Evolutionary conservation across 352 stramenopile species (phyloP), one percentile per base, ranked within the genome.

Genomic region (Phytopythium kandeliae): DNA sequence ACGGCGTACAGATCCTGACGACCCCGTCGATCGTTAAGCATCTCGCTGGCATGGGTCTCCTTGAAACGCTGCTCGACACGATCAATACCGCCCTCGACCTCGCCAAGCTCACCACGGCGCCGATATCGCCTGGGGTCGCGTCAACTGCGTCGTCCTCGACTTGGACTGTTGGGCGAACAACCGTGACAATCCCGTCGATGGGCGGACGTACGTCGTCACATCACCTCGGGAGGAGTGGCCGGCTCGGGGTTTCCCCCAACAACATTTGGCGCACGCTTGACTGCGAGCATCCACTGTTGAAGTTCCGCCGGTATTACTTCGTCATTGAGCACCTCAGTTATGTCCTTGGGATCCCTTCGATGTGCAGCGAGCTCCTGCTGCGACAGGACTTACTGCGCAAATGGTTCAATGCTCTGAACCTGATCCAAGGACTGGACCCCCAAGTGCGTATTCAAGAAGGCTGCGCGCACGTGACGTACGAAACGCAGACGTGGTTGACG

Each of bases 271-370:
- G 74, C 22, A 79, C 71, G 31, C 69, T 98, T 28, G 92, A 98
- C 67, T 97, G 87, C 21, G 74, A 94, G 49, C 95, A 96, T 37
- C 71, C 75, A 33, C 64, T 92, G n/a, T 85, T 97, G 26, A 93
- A 94, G 58, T 96, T 97, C 52, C 97, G 96, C 54, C 78, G 95
- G 17, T 90, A 97, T 49, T 82, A 91, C 25, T 96, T 94, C 64
- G 66, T 97, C 36, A 69, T 98, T 26, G 79, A 97, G 49, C 89
- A 98, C 60, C 89, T 98, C 42, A 89, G 96, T 34, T 98, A 98
- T 62, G 90, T 98, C n/a, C 85, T 97, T 55, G 91, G 97, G 43
- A 97, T 96, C 38, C 82, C 90, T 25, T 62, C 69, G 0, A 85
- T 92, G 63, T 74, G 70, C 15, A 86, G 67, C 33, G 63, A 82